Base-by-base conservation (phyloP, 129 eudicot genomes). In the Tanacetum coccineum region DNA sequence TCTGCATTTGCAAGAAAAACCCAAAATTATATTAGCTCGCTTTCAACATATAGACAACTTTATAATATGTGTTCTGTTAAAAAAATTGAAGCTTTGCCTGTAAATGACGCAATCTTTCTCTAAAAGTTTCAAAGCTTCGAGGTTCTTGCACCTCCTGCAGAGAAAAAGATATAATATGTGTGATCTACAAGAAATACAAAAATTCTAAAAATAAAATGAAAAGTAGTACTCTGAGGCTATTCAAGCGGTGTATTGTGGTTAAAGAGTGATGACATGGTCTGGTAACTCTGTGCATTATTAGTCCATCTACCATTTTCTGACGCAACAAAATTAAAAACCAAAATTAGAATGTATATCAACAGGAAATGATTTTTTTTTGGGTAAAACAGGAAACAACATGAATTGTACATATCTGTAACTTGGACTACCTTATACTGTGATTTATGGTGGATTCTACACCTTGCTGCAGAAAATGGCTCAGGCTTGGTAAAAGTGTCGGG, bases 381-480 rank as follows among this genome's bases (percentile, higher is more conserved):
- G n/a, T n/a, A n/a, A n/a, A n/a, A 60, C 36, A 36, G 42, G 42
- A 36, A 22, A 36, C 42, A 36, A 36, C 42, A 6, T 36, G 42
- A 36, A 36, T 6, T 8, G 36, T 20, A 22, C 17, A 63, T 11
- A 64, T 58, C 36, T 39, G 14, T 45, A 44, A 13, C 26, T 40
- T 30, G 53, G 25, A 61, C 65, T 74, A 89, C 93, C 91, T 85
- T 83, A 70, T 77, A 76, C 46, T 69, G 82, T 21, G 75, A 56
- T 80, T 82, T 80, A n/a, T 76, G 79, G 72, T 59, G 79, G 55
- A 82, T 77, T 67, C 93, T 89, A 72, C 95, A 89, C 63, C 89
- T 89, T 56, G 99, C 99, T 13, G 95, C 87, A 76, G 99, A 89
- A 78, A 82, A 80, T 21, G 89, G 95, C 56, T 92, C 96, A 62